A percentile compares a stretch with the other conserved stretches of the same genome.
Evolutionary conservation across 2,329 filamentous ascomycete genomes (phyloP).

Genomic region (Tolypocladium amazonense): DNA sequence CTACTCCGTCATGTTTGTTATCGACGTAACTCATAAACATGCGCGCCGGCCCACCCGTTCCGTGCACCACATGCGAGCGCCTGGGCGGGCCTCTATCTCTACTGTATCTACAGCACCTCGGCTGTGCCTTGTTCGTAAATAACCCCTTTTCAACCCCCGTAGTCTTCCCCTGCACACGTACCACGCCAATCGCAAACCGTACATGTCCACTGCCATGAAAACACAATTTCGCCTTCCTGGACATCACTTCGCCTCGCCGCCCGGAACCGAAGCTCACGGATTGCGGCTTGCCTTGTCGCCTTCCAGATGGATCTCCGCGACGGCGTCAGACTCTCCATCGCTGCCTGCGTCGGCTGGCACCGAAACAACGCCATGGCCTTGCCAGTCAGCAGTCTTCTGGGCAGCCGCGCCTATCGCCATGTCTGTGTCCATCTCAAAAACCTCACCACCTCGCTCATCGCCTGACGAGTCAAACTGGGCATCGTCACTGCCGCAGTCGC

Average conservation of each 20-base stretch:
- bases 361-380: conserved; percentile 24
- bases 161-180: background rate
- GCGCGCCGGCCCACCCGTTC: conserved; percentile 5
- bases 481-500: conserved; percentile 31
- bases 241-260: background rate
- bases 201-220: background rate
- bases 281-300: conserved; percentile 20
- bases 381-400: conserved; percentile 16
- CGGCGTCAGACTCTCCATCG: conserved; percentile 31
- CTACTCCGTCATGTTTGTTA: background rate
- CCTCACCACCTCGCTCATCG: conserved; percentile 18
- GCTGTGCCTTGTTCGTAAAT: background rate
- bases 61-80: conserved; percentile 3
- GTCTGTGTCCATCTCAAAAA: conserved; percentile 18
- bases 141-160: background rate
- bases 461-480: conserved; percentile 30
- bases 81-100: conserved; percentile 8
- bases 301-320: conserved; percentile 39
- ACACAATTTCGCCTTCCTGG: background rate
- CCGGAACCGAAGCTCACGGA: conserved; percentile 6
- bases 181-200: background rate
- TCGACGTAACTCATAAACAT: conserved; percentile 6
- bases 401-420: conserved; percentile 13
- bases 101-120: conserved; percentile 1
- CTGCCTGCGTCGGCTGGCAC: conserved; percentile 24